Conservation (phyloP, 2,329 filamentous ascomycete genomes). For the Ascochyta clinopodiicola region DNA sequence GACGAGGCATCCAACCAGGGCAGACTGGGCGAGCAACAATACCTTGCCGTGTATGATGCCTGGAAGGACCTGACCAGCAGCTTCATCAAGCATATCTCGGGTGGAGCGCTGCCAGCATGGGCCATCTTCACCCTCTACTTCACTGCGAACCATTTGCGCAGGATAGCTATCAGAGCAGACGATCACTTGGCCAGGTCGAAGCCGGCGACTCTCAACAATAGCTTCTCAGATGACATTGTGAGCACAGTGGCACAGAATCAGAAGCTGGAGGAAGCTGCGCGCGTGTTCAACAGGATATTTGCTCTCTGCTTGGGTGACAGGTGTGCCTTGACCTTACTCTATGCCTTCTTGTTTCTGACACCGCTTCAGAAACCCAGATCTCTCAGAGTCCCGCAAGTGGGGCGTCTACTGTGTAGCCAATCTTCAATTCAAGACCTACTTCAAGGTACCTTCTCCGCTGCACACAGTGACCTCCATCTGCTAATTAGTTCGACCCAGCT, state of each 20-base stretch:
- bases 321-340: slow-evolving; percentile 54
- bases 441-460: slow-evolving; percentile 63
- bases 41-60: slow-evolving; percentile 81
- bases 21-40: slow-evolving; percentile 62
- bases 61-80: slow-evolving; percentile 86
- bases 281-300: slow-evolving; percentile 91
- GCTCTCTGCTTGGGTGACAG: slow-evolving; percentile 87
- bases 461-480: neutral
- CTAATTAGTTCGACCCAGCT: slow-evolving; percentile 54
- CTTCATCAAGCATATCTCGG: slow-evolving; percentile 82
- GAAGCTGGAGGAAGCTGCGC: slow-evolving; percentile 87
- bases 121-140: slow-evolving; percentile 90
- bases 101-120: slow-evolving; percentile 81
- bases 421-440: slow-evolving; percentile 97
- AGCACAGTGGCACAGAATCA: slow-evolving; percentile 70
- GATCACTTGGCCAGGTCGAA: slow-evolving; percentile 65
- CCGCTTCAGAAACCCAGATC: slow-evolving; percentile 71
- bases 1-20: slow-evolving; percentile 61
- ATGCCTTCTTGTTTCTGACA: slow-evolving; percentile 26
- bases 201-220: slow-evolving; percentile 54
- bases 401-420: slow-evolving; percentile 95
- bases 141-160: slow-evolving; percentile 82
- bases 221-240: slow-evolving; percentile 82
- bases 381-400: slow-evolving; percentile 90
- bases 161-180: slow-evolving; percentile 92